phyloP scores from a whole-genome alignment of 768 basidiomycete genomes.

The Bullera alba region DNA sequence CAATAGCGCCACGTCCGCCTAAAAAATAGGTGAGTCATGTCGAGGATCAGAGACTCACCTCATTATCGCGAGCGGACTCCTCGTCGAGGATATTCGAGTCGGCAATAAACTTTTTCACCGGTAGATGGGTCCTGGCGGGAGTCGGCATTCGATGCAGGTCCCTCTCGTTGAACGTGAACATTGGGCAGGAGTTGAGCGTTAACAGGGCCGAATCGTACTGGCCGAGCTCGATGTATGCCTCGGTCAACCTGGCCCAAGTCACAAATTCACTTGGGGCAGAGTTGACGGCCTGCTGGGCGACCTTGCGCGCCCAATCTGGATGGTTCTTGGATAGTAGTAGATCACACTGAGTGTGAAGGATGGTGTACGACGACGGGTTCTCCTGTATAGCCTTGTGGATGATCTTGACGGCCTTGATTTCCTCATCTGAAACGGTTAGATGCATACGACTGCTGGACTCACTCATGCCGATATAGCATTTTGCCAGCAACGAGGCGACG shows the following conservation, averaged over 20 bases:
- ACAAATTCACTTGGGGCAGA: constrained; percentile 98
- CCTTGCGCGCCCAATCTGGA: constrained; percentile 77
- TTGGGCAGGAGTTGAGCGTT: constrained; percentile 97
- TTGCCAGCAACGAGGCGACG: constrained; percentile 75
- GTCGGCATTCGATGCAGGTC: constrained; percentile 81
- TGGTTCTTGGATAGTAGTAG: constrained; percentile 82
- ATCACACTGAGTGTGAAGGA: constrained; percentile 90
- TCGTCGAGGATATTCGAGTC: constrained; percentile 77
- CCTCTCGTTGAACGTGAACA: constrained; percentile 98
- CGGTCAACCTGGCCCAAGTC: constrained; percentile 96
- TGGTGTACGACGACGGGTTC: constrained; percentile 85
- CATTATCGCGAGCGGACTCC: constrained; percentile 69
- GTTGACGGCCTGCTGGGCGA: constrained; percentile 92
- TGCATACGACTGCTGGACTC: constrained; percentile 39
- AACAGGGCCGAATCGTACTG: constrained; percentile 79
- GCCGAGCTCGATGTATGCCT: constrained; percentile 82
- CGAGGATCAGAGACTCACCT: constrained; percentile 47
- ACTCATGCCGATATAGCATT: constrained; percentile 97
- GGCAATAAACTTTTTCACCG: constrained; percentile 73
- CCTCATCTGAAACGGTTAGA: constrained; percentile 62
- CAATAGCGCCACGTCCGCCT: constrained; percentile 87
- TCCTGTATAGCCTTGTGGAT: constrained; percentile 74
- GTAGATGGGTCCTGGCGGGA: constrained; percentile 73
- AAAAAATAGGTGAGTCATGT: constrained; percentile 1
- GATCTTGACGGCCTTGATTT: constrained; percentile 95